Evolutionary conservation across 495 filamentous ascomycete genomes (phyloP).

Genomic region (Tuber borchii): DNA sequence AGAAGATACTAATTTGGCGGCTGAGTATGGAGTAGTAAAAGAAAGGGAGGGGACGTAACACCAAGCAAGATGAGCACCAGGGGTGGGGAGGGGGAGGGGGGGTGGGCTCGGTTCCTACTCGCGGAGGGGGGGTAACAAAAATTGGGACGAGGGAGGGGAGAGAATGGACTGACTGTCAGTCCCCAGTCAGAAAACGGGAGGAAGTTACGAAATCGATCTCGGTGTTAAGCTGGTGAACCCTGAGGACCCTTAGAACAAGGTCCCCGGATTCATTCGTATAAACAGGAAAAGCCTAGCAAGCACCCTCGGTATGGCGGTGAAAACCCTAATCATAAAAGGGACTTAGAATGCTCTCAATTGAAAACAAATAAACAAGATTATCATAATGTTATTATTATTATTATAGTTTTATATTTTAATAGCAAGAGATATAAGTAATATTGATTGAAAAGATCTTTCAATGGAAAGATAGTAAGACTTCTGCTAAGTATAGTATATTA

Average conservation of each 20-base stretch:
- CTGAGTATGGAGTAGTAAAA: background rate
- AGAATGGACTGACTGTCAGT: background rate
- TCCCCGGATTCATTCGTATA: too few species aligned
- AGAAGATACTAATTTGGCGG: background rate
- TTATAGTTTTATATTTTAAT: too few species aligned
- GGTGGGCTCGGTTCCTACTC: background rate
- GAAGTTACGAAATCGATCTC: conserved; percentile 2
- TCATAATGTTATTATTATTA: too few species aligned
- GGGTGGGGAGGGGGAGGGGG: background rate
- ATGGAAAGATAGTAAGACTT: too few species aligned
- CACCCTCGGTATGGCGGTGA: too few species aligned
- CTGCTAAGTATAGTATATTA: too few species aligned
- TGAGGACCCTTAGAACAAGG: background rate
- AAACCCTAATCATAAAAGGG: too few species aligned
- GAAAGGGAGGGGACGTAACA: background rate
- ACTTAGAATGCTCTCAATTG: too few species aligned
- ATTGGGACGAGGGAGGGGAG: background rate
- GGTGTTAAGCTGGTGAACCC: background rate
- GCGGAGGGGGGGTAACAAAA: background rate
- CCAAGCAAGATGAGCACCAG: background rate
- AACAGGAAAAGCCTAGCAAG: too few species aligned
- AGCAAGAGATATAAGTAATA: too few species aligned
- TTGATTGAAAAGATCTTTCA: too few species aligned
- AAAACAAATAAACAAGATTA: too few species aligned
- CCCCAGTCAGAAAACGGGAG: background rate